These are phyloP conservation scores for Wickerhamiella hasegawae DNA, from an alignment of 805 yeast genomes.

Conservation along the genomic window DNA sequence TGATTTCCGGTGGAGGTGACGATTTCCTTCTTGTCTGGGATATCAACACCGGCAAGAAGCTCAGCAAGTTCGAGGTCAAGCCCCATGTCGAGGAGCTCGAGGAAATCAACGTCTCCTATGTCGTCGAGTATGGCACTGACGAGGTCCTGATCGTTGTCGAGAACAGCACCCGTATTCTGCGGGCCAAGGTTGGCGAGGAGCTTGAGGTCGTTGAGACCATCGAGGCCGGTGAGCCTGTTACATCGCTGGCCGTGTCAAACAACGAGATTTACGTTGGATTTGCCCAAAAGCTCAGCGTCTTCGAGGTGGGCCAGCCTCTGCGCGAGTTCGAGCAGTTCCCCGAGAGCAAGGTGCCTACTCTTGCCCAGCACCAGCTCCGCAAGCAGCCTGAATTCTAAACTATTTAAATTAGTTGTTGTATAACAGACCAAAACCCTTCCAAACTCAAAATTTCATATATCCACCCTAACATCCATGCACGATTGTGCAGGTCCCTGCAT, in stretches of 20 bases:
- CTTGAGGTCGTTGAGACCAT: slow-evolving; percentile 3
- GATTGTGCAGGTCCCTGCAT: too few relatives aligned
- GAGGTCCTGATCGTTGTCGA: slow-evolving; percentile 7
- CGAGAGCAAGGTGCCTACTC: slow-evolving; percentile 1
- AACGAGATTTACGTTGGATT: slow-evolving; percentile 3
- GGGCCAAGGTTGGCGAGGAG: slow-evolving; percentile 4
- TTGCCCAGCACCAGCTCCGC: slow-evolving; percentile 6
- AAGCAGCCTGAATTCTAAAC: slow-evolving; percentile 5
- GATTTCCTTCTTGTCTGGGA: slow-evolving; percentile 58
- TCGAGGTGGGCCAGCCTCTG: neutral
- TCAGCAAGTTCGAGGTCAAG: too few relatives aligned
- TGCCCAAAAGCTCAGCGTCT: neutral
- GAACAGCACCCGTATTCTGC: slow-evolving; percentile 6
- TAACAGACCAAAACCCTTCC: too few relatives aligned
- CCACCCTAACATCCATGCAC: too few relatives aligned
- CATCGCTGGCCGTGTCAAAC: slow-evolving; percentile 5
- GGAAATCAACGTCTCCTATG: slow-evolving; percentile 7
- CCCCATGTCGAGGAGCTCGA: slow-evolving; percentile 22
- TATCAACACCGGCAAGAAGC: too few relatives aligned
- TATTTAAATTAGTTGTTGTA: too few relatives aligned
- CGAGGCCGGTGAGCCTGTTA: slow-evolving; percentile 5
- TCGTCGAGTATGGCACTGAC: slow-evolving; percentile 3
- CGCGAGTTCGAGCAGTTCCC: slow-evolving; percentile 2
- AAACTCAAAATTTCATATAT: too few relatives aligned
- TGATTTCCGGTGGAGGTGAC: slow-evolving; percentile 90